Evolutionary conservation across 129 eudicot genomes (phyloP), one percentile per base, ranked within the genome.

Genomic region (Smallanthus sonchifolius): DNA sequence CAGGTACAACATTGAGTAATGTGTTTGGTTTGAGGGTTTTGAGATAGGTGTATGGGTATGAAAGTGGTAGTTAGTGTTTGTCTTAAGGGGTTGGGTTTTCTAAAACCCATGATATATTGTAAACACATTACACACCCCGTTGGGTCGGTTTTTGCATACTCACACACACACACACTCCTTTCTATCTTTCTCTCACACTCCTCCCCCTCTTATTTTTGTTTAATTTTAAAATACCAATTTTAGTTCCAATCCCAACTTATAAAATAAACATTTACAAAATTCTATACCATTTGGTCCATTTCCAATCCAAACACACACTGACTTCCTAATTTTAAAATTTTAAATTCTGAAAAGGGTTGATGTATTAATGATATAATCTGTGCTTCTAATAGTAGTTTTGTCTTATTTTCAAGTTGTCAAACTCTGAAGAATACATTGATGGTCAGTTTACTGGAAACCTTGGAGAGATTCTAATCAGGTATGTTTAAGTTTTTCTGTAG

Each of bases 401-500:
- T 52, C 10, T 51, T 63, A 47, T 17, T 78, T 79, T 65, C 10
- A 84, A 94, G 97, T 80, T 94, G 78, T 95, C 98, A 16, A 88
- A 83, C 85, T 86, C 92, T 59, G 98, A 94, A 63, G 98, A 94
- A 68, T 94, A 84, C 75, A 84, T 91, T 74, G 98, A 94, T 55
- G 98, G 98, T 40, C 82, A 86, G 64, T 79, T 77, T 75, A 84
- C 91, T 13, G 97, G 97, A 67, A 86, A 75, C 67, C 96, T 94
- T 35, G 98, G 97, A 78, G 97, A 90, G 86, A 90, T 94, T 65
- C 78, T 94, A 71, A 94, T 94, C 83, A 88, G 98, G 98, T 94
- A 78, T 64, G 38, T 35, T 56, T 61, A 64, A 16, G 5, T 67
- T 57, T 20, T 10, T 3, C 2, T 37, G 15, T 16, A 42, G 45